phyloP scores from a whole-genome alignment of 805 yeast genomes.

The Cyberlindnera maritima region DNA sequence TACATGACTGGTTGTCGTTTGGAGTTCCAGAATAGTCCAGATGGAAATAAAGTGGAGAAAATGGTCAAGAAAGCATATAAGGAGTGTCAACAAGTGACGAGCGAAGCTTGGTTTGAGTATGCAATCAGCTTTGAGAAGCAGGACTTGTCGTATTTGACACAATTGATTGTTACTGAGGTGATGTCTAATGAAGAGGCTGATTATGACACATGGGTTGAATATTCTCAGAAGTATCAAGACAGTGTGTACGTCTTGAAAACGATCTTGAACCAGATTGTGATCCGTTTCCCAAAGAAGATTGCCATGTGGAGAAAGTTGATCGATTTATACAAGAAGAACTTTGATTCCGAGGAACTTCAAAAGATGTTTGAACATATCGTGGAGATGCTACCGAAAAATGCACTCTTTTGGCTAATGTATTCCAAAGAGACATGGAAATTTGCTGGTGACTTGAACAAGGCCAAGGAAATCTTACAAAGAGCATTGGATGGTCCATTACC shows the following conservation, averaged over 20 bases:
- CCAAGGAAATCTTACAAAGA: constrained; percentile 49
- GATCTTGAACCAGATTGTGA: constrained; percentile 45
- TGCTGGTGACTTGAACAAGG: constrained; percentile 44
- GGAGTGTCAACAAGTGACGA: constrained; percentile 35
- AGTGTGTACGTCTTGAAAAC: constrained; percentile 32
- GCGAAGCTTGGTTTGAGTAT: constrained; percentile 51
- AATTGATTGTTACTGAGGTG: constrained; percentile 48
- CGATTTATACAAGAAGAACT: constrained; percentile 31
- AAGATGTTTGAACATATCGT: constrained; percentile 54
- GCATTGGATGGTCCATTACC: constrained; percentile 44
- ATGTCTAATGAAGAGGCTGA: constrained; percentile 33
- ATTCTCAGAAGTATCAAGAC: constrained; percentile 21
- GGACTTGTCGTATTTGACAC: constrained; percentile 44
- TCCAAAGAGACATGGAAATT: constrained; percentile 65
- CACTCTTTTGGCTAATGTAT: constrained; percentile 60
- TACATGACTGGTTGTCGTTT: constrained; percentile 72
- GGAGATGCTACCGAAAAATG: constrained; percentile 43
- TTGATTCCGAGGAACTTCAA: constrained; percentile 33
- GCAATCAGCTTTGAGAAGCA: constrained; percentile 54
- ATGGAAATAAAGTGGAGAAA: constrained; percentile 44
- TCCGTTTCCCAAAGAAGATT: constrained; percentile 43
- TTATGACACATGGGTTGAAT: constrained; percentile 25
- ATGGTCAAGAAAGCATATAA: constrained; percentile 48
- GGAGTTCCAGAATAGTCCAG: constrained; percentile 51
- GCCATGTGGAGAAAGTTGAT: constrained; percentile 50